Evolutionary conservation across 192 early-diverging fungal genomes (phyloP), one percentile per base, ranked within the genome.

Genomic region (Backusella mclennaniae): DNA sequence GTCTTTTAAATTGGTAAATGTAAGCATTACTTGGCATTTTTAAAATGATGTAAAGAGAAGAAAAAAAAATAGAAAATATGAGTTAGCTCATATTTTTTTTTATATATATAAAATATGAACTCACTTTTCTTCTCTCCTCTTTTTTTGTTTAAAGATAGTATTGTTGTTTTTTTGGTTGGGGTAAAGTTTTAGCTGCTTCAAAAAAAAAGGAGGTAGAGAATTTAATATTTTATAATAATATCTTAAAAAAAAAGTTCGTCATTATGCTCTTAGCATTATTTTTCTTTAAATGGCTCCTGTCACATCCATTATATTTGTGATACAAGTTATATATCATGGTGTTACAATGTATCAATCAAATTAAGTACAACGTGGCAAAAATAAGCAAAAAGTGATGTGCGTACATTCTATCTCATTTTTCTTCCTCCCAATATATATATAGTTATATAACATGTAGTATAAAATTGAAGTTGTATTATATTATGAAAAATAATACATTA

Each of bases 361-460:
- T 63, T 63, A 49, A 5, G 56, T 63, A 63, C 23, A 63, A 63
- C 56, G 26, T 63, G 56, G 56, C 56, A 29, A 63, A 63, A 63
- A 63, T 63, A 63, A 63, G 56, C 11, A 63, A 63, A 29, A 29
- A 12, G 9, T 29, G 26, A 63, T 44, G 42, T 63, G 4, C 26
- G 3, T 63, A 26, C 26, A 63, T 29, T 11, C 23, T 26, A 59
- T 59, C 7, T 23, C 23, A 11, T 59, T 11, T 3, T 29, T 63
- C 9, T 29, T 56, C 12, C 56, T 23, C 9, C 56, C 21, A 14
- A 14, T 59, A 26, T 23, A 26, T 23, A 29, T 23, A 14, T 23
- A 63, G 4, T 8, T 63, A 63, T 63, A 29, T 29, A 49, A 49
- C 1, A 11, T 49, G 19, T 6, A 49, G 46, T 49, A n/a, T 44